Base-by-base conservation (phyloP, 768 basidiomycete species). In the Leccinum disarticulatum region DNA sequence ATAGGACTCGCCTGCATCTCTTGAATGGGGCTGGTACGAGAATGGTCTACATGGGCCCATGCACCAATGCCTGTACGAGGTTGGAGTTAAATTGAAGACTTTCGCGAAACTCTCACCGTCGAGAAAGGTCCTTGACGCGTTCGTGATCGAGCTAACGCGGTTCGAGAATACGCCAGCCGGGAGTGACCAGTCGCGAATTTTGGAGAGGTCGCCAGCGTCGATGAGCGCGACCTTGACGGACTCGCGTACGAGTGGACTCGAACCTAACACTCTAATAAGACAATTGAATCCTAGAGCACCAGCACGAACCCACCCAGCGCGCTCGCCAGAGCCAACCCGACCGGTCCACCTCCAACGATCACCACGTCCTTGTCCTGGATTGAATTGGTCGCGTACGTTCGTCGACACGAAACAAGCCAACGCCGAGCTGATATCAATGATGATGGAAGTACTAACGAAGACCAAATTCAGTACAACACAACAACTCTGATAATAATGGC, bases 261-360 rank as follows among this genome's bases (percentile, higher is more conserved):
- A 82, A 8, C 82, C 92, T 91, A 38, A 27, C 6, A 9, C 35
- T 41, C 13, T 6, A 61, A 55, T 52, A 56, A 36, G 15, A 36
- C 15, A 52, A 46, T 2, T 52, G 10, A 33, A 15, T 52, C 27
- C 55, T 17, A 10, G n/a, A n/a, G 36, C 17, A 43, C 15, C 7
- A 35, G 14, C 47, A 31, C 4, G 7, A 22, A 73, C 83, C 60
- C 70, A 96, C 95, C 83, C 7, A 99, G 79, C 35, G 93, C 92
- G 68, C 85, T 86, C 3, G 94, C 95, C 36, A 99, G 77, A 13
- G 95, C 90, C 43, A 99, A 81, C 4, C 97, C 97, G 4, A 85
- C 92, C 27, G 93, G 95, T 2, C 95, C 96, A 28, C 93, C 97
- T 17, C 97, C 96, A 27, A 98, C 92, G 66, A 98, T 91, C 22